Conservation (phyloP, 2,329 filamentous ascomycete species). For the Cordyceps cateniannulata region DNA sequence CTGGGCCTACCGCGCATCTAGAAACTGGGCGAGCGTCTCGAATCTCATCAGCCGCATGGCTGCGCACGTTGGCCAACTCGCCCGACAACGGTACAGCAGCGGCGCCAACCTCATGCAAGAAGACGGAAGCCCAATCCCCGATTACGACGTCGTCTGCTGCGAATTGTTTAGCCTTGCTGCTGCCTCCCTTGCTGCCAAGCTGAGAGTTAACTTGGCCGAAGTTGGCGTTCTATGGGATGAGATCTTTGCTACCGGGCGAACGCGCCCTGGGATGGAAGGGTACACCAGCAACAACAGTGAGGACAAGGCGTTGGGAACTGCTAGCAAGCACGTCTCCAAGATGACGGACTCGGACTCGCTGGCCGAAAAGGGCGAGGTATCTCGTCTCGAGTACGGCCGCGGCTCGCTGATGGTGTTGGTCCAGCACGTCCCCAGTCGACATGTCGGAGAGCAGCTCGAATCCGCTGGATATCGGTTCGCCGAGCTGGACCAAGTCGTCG, state of each 20-base stretch:
- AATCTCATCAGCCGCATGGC: constrained; percentile 67
- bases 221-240: constrained; percentile 70
- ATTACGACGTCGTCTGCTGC: constrained; percentile 72
- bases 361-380: constrained; percentile 34
- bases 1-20: constrained; percentile 78
- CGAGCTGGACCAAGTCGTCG: constrained; percentile 58
- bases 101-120: constrained; percentile 43
- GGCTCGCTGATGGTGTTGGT: constrained; percentile 80
- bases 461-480: constrained; percentile 76
- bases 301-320: constrained; percentile 7
- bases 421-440: constrained; percentile 49
- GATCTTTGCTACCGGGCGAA: constrained; percentile 59
- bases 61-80: constrained; percentile 54
- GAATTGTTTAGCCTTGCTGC: constrained; percentile 80
- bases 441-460: constrained; percentile 58
- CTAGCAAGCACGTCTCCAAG: constrained; percentile 1
- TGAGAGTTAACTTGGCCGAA: constrained; percentile 56
- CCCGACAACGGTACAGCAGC: constrained; percentile 29
- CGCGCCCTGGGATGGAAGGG: background rate
- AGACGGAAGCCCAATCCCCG: constrained; percentile 52
- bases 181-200: constrained; percentile 60
- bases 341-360: constrained; percentile 23
- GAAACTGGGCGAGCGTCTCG: constrained; percentile 66
- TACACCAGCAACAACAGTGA: background rate
- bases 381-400: constrained; percentile 45